Base-by-base conservation (phyloP, 768 basidiomycete genomes). In the Botryobasidium botryosum region DNA sequence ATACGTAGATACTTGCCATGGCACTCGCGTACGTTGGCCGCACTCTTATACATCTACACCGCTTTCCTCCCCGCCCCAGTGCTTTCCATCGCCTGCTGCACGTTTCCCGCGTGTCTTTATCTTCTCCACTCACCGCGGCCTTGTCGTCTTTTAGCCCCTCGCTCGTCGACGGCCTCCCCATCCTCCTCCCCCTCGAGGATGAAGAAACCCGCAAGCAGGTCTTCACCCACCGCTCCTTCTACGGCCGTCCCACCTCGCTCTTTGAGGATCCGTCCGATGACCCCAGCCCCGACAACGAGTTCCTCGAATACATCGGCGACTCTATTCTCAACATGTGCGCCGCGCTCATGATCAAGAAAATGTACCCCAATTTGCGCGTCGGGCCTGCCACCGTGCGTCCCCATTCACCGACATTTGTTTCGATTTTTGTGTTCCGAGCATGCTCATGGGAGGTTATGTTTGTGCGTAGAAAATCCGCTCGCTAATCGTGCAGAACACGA, bases 141-240 rank as follows among this genome's bases (percentile, higher is more conserved):
- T n/a, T n/a, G n/a, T n/a, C n/a, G n/a, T n/a, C n/a, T n/a, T n/a
- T 24, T 13, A 39, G 37, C 37, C 37, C 37, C 23, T 8, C 8
- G 23, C 20, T 24, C 20, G 8, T 21, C 23, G 10, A 10, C 12
- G 37, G 12, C 8, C 37, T 39, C 23, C 37, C 37, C 20, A 8
- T 21, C 23, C 37, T 39, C 10, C 37, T 21, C 13, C 37, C 37
- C 23, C 8, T 39, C 23, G 10, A 13, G 8, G 23, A 39, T 21
- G 37, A 39, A 12, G 37, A 8, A 8, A 8, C 23, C 13, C 23
- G 23, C 12, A 21, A 40, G 1, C 48, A 35, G 15, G 48, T 50
- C 1, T 50, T 48, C 37, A 50, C 48, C 15, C 46, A 50, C 29
- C 43, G 43, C 28, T 50, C 48, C 15, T 26, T 17, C 8, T 50